Base-by-base conservation (phyloP, 208 protist species). In the Trypanosoma mega region DNA sequence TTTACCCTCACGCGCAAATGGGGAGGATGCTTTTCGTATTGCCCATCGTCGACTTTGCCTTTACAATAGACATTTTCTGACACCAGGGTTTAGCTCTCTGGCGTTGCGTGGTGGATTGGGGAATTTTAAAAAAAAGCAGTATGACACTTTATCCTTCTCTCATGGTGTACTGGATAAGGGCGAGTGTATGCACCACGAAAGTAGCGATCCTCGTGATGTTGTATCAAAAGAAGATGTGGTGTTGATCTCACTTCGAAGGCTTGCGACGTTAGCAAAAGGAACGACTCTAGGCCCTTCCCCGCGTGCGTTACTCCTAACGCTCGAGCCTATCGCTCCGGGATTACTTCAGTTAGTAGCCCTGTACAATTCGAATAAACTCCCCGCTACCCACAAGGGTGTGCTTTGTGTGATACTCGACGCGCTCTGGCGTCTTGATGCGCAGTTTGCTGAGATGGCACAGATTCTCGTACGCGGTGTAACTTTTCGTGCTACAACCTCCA, bases 51-150 rank as follows among this genome's bases (percentile, higher is more conserved):
- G 51, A 14, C 80, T 85, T 47, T 85, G 78, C 39, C 71, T 78
- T 54, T 63, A 72, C 24, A 95, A 92, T 50, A 79, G 70, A 50
- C 70, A 78, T 33, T 71, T 92, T 12, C 66, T 95, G 12, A 78
- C 83, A 1, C 83, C 85, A 0, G 82, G 74, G 11, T 95, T 95
- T 68, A 61, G 53, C 2, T 59, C 74, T 16, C 73, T 94, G 1
- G 72, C 82, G 2, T 56, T 94, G n/a, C 78, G 81, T n/a, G n/a
- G n/a, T n/a, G n/a, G n/a, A n/a, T n/a, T n/a, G n/a, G n/a, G n/a
- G n/a, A n/a, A n/a, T n/a, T n/a, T n/a, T n/a, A n/a, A n/a, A n/a
- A n/a, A n/a, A n/a, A n/a, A n/a, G n/a, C n/a, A n/a, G n/a, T n/a
- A n/a, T n/a, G n/a, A n/a, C n/a, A n/a, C n/a, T n/a, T n/a, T n/a